A percentile compares a stretch with the other conserved stretches of the same genome.
These are phyloP conservation scores for Asterophora parasitica DNA, from an alignment of 768 basidiomycete species.

Conservation along the genomic window DNA sequence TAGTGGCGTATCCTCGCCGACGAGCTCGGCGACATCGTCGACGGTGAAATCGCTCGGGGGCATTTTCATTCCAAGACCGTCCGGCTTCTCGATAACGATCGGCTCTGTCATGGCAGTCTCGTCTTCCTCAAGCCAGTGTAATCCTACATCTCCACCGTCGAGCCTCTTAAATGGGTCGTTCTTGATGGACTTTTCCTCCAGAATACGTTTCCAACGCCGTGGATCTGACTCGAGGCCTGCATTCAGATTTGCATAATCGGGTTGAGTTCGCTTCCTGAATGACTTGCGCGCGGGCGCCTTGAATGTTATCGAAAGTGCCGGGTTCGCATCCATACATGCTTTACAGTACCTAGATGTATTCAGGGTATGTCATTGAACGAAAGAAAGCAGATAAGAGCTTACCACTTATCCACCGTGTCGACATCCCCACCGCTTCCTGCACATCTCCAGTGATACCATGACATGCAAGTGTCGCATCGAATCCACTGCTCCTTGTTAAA, in stretches of 20 bases:
- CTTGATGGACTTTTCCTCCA: constrained; percentile 63
- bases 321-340: constrained; percentile 54
- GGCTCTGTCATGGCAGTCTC: constrained; percentile 77
- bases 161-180: constrained; percentile 62
- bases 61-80: constrained; percentile 90
- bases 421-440: constrained; percentile 62
- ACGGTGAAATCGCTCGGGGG: constrained; percentile 69
- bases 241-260: constrained; percentile 77
- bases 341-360: constrained; percentile 58
- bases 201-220: constrained; percentile 61
- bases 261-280: constrained; percentile 63
- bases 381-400: constrained; percentile 18
- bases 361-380: constrained; percentile 7
- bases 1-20: constrained; percentile 75
- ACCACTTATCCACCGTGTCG: constrained; percentile 77
- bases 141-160: constrained; percentile 58
- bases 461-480: constrained; percentile 74
- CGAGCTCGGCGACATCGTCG: constrained; percentile 69
- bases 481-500: constrained; percentile 73
- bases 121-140: constrained; percentile 73
- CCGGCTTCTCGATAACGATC: constrained; percentile 70
- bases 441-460: constrained; percentile 84
- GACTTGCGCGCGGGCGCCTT: constrained; percentile 82
- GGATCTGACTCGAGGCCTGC: constrained; percentile 60
- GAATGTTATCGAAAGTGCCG: constrained; percentile 61